These are phyloP conservation scores for Shiraia bambusicola DNA, from an alignment of 2,329 filamentous ascomycete genomes.

Conservation along the genomic window DNA sequence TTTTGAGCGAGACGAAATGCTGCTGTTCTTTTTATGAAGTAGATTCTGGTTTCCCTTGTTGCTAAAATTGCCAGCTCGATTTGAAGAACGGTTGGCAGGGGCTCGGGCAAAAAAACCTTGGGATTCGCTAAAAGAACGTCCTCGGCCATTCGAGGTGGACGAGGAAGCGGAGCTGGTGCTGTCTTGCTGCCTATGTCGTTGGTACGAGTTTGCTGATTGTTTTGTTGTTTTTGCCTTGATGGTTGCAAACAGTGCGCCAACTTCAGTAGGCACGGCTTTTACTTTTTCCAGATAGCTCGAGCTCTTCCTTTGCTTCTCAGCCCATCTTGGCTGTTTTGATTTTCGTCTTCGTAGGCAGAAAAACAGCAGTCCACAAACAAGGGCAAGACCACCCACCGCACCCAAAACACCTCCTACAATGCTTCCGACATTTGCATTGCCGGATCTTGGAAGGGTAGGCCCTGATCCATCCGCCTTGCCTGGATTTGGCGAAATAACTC, in stretches of 20 bases:
- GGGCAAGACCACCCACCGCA: constrained; percentile 34
- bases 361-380: constrained; percentile 37
- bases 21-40: constrained; percentile 35
- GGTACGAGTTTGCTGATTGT: constrained; percentile 31
- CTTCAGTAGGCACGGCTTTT: constrained; percentile 21
- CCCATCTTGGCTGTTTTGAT: constrained; percentile 19
- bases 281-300: constrained; percentile 21
- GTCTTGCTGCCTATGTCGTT: constrained; percentile 29
- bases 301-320: constrained; percentile 17
- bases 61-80: neutral
- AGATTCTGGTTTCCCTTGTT: constrained; percentile 35
- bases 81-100: constrained; percentile 36
- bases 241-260: constrained; percentile 28
- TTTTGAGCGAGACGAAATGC: constrained; percentile 25
- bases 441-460: constrained; percentile 20
- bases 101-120: constrained; percentile 26
- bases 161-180: constrained; percentile 40
- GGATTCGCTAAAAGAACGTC: constrained; percentile 33
- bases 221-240: constrained; percentile 32
- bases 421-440: constrained; percentile 29
- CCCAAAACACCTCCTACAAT: constrained; percentile 41
- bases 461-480: constrained; percentile 16
- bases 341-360: constrained; percentile 37
- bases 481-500: constrained; percentile 32
- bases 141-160: constrained; percentile 23